Conservation (phyloP, 2,329 filamentous ascomycete species). For the Grosmannia clavigera region DNA sequence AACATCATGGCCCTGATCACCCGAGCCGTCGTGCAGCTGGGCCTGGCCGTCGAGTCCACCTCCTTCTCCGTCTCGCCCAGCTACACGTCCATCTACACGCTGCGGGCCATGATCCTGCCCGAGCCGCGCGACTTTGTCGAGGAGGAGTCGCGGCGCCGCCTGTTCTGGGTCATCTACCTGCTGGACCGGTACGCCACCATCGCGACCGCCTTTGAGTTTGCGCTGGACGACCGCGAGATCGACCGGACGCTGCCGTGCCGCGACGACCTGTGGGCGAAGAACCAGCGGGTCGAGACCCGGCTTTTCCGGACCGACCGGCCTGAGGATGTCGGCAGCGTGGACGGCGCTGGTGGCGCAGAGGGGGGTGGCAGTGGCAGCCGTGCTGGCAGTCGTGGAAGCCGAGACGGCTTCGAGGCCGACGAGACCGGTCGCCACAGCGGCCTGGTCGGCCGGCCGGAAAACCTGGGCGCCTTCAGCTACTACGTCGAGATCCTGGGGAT, state of each 20-base stretch:
- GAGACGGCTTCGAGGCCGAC: not conserved
- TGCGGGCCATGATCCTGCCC: constrained; percentile 72
- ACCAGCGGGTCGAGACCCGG: constrained; percentile 70
- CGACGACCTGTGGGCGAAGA: constrained; percentile 75
- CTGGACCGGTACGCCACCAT: constrained; percentile 85
- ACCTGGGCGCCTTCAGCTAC: constrained; percentile 77
- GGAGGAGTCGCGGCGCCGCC: constrained; percentile 69
- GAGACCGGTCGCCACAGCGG: not conserved
- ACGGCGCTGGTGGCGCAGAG: not conserved
- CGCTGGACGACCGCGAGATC: constrained; percentile 78
- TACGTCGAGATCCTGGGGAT: constrained; percentile 86
- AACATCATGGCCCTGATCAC: constrained; percentile 84
- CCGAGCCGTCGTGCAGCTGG: constrained; percentile 76
- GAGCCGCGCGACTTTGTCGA: constrained; percentile 80
- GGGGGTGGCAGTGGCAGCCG: too few species aligned
- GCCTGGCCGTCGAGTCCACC: constrained; percentile 70
- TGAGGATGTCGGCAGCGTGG: not conserved
- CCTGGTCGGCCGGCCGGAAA: constrained; percentile 34
- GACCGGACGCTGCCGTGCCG: constrained; percentile 78
- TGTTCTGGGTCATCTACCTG: constrained; percentile 93
- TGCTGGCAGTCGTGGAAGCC: not conserved
- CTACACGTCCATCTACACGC: constrained; percentile 77
- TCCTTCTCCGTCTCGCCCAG: constrained; percentile 67
- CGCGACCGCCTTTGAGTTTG: constrained; percentile 84
- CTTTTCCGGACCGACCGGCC: constrained; percentile 50